Percentiles rank a stretch among this genome's conserved stretches.
Evolutionary conservation across 2,329 filamentous ascomycete species (phyloP).

Genomic region (Chrysosporium keratinophilum): DNA sequence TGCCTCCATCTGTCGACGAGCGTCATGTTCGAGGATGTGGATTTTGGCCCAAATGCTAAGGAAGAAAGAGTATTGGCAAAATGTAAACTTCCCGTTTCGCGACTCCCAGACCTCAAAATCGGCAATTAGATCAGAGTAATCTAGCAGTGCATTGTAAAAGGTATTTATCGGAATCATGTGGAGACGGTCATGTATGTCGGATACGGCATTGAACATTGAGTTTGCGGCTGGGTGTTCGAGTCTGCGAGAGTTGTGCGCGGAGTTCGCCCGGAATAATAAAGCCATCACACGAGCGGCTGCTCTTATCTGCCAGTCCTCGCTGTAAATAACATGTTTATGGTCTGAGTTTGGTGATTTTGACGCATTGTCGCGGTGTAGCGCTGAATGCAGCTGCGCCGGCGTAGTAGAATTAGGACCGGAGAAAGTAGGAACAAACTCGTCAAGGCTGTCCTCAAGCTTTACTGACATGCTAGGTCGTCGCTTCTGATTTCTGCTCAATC

Average conservation of each 20-base stretch:
- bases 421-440: slow-evolving; percentile 63
- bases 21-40: slow-evolving; percentile 78
- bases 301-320: slow-evolving; percentile 82
- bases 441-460: slow-evolving; percentile 46
- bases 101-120: slow-evolving; percentile 86
- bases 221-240: slow-evolving; percentile 24
- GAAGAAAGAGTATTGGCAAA: slow-evolving; percentile 88
- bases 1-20: slow-evolving; percentile 75
- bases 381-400: slow-evolving; percentile 64
- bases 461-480: slow-evolving; percentile 52
- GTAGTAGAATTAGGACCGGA: slow-evolving; percentile 52
- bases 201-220: slow-evolving; percentile 21
- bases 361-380: slow-evolving; percentile 46
- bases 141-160: slow-evolving; percentile 79
- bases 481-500: slow-evolving; percentile 60
- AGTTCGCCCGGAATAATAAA: slow-evolving; percentile 73
- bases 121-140: slow-evolving; percentile 71
- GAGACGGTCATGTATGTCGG: slow-evolving; percentile 27
- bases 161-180: slow-evolving; percentile 66
- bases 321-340: slow-evolving; percentile 49
- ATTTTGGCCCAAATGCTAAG: slow-evolving; percentile 89
- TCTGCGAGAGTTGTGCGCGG: slow-evolving; percentile 29
- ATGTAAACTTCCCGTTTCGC: slow-evolving; percentile 63
- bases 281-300: slow-evolving; percentile 71
- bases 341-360: slow-evolving; percentile 40